These are phyloP conservation scores for Fragilariopsis cylindrus DNA, from an alignment of 108 stramenopile genomes.

Conservation along the genomic window DNA sequence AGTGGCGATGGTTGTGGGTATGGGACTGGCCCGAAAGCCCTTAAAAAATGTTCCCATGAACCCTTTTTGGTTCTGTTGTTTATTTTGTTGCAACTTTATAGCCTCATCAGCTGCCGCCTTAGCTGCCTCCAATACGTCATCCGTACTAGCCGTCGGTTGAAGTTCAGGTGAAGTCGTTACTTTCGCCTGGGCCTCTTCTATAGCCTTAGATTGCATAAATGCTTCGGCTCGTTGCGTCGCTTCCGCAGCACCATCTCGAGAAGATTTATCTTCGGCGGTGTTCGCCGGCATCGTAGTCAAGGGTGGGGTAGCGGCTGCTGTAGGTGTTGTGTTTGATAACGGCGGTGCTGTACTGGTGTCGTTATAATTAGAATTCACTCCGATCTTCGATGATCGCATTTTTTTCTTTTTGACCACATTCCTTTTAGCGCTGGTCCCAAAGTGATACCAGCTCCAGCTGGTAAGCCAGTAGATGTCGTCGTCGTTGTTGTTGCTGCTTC, in stretches of 20 bases:
- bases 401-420: conserved; percentile 43
- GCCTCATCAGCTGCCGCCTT: conserved; percentile 41
- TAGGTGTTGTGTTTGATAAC: background rate
- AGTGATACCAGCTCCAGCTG: conserved; percentile 40
- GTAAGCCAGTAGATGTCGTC: conserved; percentile 10
- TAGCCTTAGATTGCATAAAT: conserved; percentile 42
- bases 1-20: background rate
- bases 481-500: background rate
- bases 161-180: background rate
- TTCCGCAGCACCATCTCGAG: conserved; percentile 37
- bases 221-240: conserved; percentile 46
- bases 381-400: conserved; percentile 29
- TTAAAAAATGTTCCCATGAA: conserved; percentile 52
- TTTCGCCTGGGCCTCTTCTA: conserved; percentile 13
- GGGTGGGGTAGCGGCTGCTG: conserved; percentile 3
- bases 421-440: conserved; percentile 32
- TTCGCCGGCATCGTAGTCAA: conserved; percentile 10
- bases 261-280: conserved; percentile 17
- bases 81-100: conserved; percentile 24
- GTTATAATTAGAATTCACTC: conserved; percentile 17
- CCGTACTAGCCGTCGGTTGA: conserved; percentile 19
- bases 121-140: conserved; percentile 29
- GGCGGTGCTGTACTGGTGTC: background rate
- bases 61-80: conserved; percentile 17
- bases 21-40: conserved; percentile 26